Percentiles rank a stretch among this genome's conserved stretches.
phyloP scores from a whole-genome alignment of 2,329 filamentous ascomycete genomes.

The Ophiostoma novo-ulmi region DNA sequence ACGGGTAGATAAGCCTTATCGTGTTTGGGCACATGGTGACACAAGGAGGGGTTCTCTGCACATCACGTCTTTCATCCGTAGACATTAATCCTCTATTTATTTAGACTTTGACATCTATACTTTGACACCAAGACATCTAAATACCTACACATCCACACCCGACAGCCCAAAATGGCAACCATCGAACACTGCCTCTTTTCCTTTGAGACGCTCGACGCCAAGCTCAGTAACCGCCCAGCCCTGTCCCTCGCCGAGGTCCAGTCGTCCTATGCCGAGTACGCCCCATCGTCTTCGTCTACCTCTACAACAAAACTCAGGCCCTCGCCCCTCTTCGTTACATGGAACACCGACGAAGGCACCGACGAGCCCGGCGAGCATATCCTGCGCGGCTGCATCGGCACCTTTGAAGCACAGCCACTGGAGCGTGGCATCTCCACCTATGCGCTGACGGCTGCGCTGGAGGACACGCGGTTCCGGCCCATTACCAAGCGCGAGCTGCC shows the following conservation, averaged over 20 bases:
- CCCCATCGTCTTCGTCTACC: constrained; percentile 40
- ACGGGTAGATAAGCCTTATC: neutral
- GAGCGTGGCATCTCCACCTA: constrained; percentile 70
- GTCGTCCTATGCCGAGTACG: constrained; percentile 53
- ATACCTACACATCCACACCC: neutral
- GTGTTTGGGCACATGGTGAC: neutral
- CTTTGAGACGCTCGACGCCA: constrained; percentile 79
- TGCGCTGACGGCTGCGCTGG: constrained; percentile 69
- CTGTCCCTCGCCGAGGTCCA: constrained; percentile 65
- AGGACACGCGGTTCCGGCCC: constrained; percentile 59
- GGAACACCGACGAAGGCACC: constrained; percentile 59
- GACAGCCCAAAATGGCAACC: constrained; percentile 62
- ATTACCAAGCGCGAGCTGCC: constrained; percentile 52
- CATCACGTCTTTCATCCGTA: too few species aligned
- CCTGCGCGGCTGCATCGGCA: constrained; percentile 92
- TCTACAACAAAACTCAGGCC: constrained; percentile 33
- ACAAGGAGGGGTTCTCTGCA: neutral
- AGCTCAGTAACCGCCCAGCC: constrained; percentile 64
- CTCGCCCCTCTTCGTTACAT: constrained; percentile 84
- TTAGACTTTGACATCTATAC: neutral
- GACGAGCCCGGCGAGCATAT: constrained; percentile 53
- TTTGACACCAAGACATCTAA: too few species aligned
- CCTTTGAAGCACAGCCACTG: constrained; percentile 75
- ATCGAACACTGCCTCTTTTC: constrained; percentile 83
- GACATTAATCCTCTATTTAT: too few species aligned